Conservation (phyloP, 2,329 filamentous ascomycete species). For the Sphaceloma murrayae region DNA sequence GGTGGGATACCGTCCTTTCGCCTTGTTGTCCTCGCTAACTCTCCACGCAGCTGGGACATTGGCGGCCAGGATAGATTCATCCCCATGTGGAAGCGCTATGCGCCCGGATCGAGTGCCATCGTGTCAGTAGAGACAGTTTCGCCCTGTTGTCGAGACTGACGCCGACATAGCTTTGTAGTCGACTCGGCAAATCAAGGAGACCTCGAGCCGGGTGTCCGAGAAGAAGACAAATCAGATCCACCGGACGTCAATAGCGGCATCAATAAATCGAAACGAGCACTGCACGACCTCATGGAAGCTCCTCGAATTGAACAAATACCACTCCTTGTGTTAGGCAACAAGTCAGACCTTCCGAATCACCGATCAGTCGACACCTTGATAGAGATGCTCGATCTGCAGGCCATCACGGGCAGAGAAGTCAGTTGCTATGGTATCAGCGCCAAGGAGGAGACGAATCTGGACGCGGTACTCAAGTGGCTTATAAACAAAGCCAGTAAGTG, state of each 20-base stretch:
- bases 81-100: conserved; percentile 99
- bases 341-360: conserved; percentile 87
- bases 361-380: conserved; percentile 91
- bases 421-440: conserved; percentile 98
- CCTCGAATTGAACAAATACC: conserved; percentile 80
- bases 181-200: conserved; percentile 57
- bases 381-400: conserved; percentile 80
- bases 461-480: conserved; percentile 92
- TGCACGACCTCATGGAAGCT: conserved; percentile 80
- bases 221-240: conserved; percentile 59
- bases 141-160: background rate
- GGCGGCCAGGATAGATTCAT: conserved; percentile 94
- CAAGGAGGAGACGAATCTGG: conserved; percentile 97
- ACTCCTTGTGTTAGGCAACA: conserved; percentile 89
- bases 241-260: conserved; percentile 34
- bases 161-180: conserved; percentile 65
- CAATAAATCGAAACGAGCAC: conserved; percentile 39
- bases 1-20: conserved; percentile 48
- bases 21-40: too few species aligned
- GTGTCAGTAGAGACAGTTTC: conserved; percentile 46
- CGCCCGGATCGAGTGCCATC: conserved; percentile 92
- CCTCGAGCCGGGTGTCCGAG: conserved; percentile 10
- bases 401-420: conserved; percentile 83
- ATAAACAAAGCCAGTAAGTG: conserved; percentile 76
- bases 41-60: conserved; percentile 91